Base-by-base conservation (phyloP, 495 filamentous ascomycete species). In the Aspergillus steynii region DNA sequence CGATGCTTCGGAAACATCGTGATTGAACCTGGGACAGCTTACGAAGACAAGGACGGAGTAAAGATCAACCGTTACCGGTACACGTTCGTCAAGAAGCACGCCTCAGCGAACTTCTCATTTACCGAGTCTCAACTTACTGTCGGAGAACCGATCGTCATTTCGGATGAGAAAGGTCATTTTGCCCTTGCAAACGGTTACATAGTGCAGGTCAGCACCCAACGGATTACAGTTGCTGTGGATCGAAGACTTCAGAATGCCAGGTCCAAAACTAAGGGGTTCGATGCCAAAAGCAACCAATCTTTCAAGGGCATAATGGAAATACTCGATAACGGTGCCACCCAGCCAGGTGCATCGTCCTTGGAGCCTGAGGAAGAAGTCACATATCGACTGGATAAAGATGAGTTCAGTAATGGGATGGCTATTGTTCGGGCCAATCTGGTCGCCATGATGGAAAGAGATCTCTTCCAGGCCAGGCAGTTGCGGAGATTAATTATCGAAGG, bases 321-420 rank as follows among this genome's bases (percentile, higher is more conserved):
- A 48, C 82, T 76, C n/a, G 75, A 82, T 50, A 77, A 84, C 53
- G 81, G 79, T 20, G 72, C 69, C 7, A 58, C 58, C 46, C 34
- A 50, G 1, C 58, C 65, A 54, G 67, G 56, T 8, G 53, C 61
- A 28, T 78, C 71, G 1, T 71, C 79, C 4, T 70, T 74, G 37
- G 73, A 85, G 53, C 74, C 79, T 32, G 79, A 84, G 56, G 81
- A 88, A 54, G 85, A 86, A 29, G 71, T 90, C 15, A 74, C 88
- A 25, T 98, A 93, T 67, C 88, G 95, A 34, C 77, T 99, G 2
- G 95, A 99, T 74, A 97, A 97, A 73, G 95, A 98, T 66, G 95
- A 98, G 70, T 97, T 97, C 74, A 96, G 90, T 75, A 98, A 94
- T 62, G 95, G 95, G 59, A 96, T 99, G 92, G 92, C 95, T 20